These are phyloP conservation scores for Periconia digitata DNA, from an alignment of 2,329 filamentous ascomycete species.

Conservation along the genomic window DNA sequence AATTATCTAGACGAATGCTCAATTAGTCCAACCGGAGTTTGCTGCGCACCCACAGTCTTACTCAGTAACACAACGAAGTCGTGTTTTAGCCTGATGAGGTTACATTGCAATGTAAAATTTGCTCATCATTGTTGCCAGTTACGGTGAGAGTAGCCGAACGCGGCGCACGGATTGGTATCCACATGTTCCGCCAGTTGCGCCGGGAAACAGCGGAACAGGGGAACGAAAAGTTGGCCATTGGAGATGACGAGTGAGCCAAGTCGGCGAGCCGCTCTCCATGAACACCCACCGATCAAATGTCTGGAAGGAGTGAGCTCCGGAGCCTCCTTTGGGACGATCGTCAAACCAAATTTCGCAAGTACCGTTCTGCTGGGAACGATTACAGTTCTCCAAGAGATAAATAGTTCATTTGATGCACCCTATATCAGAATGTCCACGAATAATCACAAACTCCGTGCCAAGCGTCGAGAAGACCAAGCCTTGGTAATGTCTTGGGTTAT, in stretches of 20 bases:
- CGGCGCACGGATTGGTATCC: too few species aligned
- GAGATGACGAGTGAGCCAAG: constrained; percentile 1
- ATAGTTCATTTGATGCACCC: background rate
- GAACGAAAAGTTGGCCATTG: background rate
- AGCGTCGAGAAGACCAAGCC: constrained; percentile 1
- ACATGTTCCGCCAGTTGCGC: background rate
- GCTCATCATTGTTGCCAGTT: background rate
- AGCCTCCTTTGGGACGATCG: background rate
- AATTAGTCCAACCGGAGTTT: too few species aligned
- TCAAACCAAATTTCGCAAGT: background rate
- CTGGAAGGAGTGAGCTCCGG: background rate
- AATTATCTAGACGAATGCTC: background rate
- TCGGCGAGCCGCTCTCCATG: background rate
- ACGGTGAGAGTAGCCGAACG: background rate
- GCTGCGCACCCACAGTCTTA: too few species aligned
- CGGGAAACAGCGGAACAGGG: background rate
- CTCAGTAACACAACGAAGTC: too few species aligned
- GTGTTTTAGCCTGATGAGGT: background rate
- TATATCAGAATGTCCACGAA: background rate
- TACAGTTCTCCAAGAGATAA: background rate
- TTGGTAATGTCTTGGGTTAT: background rate
- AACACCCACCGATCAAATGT: background rate
- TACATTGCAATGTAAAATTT: background rate
- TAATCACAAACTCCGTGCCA: background rate
- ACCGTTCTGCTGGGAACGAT: background rate